These are phyloP conservation scores for Solanum bukasovii DNA, from an alignment of 257 asterid genomes.

Conservation along the genomic window DNA sequence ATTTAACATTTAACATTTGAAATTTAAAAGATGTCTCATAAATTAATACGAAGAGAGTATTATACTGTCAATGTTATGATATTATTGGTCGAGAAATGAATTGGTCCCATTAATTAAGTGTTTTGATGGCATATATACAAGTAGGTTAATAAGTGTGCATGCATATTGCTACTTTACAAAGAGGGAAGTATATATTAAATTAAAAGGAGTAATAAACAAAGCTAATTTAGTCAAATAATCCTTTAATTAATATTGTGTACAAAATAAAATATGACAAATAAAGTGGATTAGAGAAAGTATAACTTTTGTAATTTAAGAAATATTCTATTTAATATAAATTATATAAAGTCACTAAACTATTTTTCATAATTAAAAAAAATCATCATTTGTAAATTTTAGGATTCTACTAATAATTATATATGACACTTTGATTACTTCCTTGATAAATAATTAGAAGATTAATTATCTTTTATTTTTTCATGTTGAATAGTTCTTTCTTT, in stretches of 20 bases:
- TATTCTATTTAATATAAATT: background rate
- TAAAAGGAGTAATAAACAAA: background rate
- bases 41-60: background rate
- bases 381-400: background rate
- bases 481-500: background rate
- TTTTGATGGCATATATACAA: too few relatives aligned
- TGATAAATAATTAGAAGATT: background rate
- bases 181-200: background rate
- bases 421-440: background rate
- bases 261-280: too few relatives aligned
- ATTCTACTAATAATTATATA: background rate
- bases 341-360: background rate
- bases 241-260: too few relatives aligned
- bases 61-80: background rate
- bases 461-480: background rate
- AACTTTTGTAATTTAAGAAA: background rate
- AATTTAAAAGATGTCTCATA: background rate
- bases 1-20: too few relatives aligned
- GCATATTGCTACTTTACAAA: background rate
- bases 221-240: background rate
- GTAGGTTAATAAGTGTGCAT: background rate
- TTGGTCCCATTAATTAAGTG: background rate
- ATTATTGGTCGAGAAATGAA: background rate
- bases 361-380: background rate
- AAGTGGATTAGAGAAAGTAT: background rate